These are phyloP conservation scores for Solanum medicagineum DNA, from an alignment of 257 asterid species.

Conservation along the genomic window DNA sequence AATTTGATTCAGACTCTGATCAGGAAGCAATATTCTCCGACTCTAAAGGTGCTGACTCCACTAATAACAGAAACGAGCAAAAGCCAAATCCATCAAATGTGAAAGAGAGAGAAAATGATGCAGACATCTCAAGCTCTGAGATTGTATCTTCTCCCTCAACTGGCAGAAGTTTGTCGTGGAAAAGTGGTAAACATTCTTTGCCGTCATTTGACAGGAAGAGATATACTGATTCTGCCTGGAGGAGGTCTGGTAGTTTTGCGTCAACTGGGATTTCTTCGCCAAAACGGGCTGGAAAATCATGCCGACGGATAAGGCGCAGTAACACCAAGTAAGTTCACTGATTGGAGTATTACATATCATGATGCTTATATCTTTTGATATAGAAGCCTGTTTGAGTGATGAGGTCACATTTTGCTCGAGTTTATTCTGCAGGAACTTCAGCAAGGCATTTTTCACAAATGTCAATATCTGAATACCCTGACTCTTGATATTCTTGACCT, in stretches of 20 bases:
- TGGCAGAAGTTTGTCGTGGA: slow-evolving; percentile 87
- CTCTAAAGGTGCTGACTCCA: not conserved
- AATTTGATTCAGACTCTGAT: slow-evolving; percentile 63
- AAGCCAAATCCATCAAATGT: slow-evolving; percentile 15
- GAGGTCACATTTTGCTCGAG: not conserved
- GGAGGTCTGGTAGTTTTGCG: slow-evolving; percentile 41
- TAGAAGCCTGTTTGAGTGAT: not conserved
- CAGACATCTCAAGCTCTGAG: slow-evolving; percentile 70
- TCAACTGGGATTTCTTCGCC: slow-evolving; percentile 36
- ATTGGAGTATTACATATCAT: not conserved
- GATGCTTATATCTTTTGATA: not conserved
- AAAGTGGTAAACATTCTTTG: slow-evolving; percentile 44
- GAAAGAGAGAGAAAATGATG: slow-evolving; percentile 30
- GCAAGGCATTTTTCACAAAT: not conserved
- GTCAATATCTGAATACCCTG: not conserved
- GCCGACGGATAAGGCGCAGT: slow-evolving; percentile 67
- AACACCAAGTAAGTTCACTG: slow-evolving; percentile 38
- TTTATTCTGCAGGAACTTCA: not conserved
- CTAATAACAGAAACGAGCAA: not conserved
- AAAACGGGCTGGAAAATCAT: slow-evolving; percentile 73
- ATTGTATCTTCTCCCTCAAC: slow-evolving; percentile 61
- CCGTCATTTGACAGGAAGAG: slow-evolving; percentile 45
- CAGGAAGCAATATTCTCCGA: slow-evolving; percentile 31
- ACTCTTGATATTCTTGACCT: not conserved
- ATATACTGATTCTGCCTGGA: slow-evolving; percentile 26